Evolutionary conservation across 108 stramenopile species (phyloP), one percentile per base, ranked within the genome.

Genomic region (Pseudonitzschia pungens): DNA sequence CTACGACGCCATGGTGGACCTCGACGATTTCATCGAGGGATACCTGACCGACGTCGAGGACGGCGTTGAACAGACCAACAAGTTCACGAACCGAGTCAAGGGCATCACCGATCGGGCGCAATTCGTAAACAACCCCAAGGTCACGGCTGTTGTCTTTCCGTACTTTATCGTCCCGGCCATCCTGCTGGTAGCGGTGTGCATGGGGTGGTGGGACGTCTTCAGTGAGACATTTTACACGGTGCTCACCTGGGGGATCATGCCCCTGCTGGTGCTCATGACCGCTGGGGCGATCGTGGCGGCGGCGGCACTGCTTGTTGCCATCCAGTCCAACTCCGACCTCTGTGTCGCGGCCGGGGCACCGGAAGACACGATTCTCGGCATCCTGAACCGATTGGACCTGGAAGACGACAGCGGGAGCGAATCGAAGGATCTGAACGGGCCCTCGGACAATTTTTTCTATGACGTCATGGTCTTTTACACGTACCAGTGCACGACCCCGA

Each of bases 191-290:
- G 72, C 71, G 26, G 60, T 83, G 18, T 5, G 74, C 18, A 63
- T 77, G 71, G 81, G 77, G n/a, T 74, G 71, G 76, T 73, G 18
- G 24, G 70, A 78, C 45, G 44, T 68, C 29, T 78, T 50, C 21
- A 27, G 48, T 2, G 64, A 64, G 33, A 43, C 28, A 10, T 70
- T 62, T 24, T 72, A 71, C 43, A 31, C 32, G 29, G 29, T 78
- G 20, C 59, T 77, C 4, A 62, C 45, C 12, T 83, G 81, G 81
- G 45, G 65, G 48, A 44, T 77, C 1, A 14, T 78, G 43, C 81
- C 81, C 54, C n/a, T 78, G 11, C 67, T 83, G 63, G 56, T 68
- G 32, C 2, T 83, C 14, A 42, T 78, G 65, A 58, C 73, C 10
- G 48, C 74, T 2, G 52, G 53, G 18, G 55, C 77, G 10, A 52